Base-by-base conservation (phyloP, 1,284 basidiomycete genomes). In the Retiboletus fuscus region DNA sequence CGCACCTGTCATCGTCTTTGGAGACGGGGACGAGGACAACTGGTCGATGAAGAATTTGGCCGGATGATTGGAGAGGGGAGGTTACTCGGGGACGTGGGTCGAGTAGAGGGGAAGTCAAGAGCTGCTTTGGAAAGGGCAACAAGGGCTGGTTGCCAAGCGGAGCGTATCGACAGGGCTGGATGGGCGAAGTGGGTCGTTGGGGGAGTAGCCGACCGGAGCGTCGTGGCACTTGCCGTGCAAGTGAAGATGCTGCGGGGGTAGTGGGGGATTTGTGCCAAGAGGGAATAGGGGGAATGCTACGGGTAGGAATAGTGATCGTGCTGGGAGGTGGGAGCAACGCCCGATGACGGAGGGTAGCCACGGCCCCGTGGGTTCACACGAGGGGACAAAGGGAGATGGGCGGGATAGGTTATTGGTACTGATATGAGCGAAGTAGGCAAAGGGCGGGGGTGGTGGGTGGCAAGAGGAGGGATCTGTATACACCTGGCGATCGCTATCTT, bases 401-500 rank as follows among this genome's bases (percentile, higher is more conserved):
- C 18, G 74, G 71, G 67, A 75, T 69, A 58, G 79, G 72, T 73
- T 81, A 82, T 66, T 75, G 79, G 46, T 71, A 79, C 71, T 73
- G 81, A 61, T 80, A 80, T 22, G 72, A 39, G 34, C n/a, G n/a
- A n/a, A 10, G 67, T 7, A 66, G 69, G 64, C 75, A n/a, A n/a
- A 76, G 28, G 69, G 4, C 15, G 69, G 69, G 41, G 66, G 68
- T 5, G 72, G 78, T 1, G 73, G 64, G 66, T 77, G 74, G 66
- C 74, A 82, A 18, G 71, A 73, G 3, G 73, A 73, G 0, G 81
- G 64, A n/a, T n/a, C n/a, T n/a, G n/a, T n/a, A 92, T 83, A 77
- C 95, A 97, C n/a, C 87, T 84, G 2, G 88, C 86, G 70, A 96
- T 85, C 2, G 89, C 84, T 58, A 96, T 92, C 82, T 96, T 95